Percentiles rank a stretch among this genome's conserved stretches.
These are phyloP conservation scores for Diaporthe sp. DNA, from an alignment of 2,329 filamentous ascomycete genomes.

Conservation along the genomic window DNA sequence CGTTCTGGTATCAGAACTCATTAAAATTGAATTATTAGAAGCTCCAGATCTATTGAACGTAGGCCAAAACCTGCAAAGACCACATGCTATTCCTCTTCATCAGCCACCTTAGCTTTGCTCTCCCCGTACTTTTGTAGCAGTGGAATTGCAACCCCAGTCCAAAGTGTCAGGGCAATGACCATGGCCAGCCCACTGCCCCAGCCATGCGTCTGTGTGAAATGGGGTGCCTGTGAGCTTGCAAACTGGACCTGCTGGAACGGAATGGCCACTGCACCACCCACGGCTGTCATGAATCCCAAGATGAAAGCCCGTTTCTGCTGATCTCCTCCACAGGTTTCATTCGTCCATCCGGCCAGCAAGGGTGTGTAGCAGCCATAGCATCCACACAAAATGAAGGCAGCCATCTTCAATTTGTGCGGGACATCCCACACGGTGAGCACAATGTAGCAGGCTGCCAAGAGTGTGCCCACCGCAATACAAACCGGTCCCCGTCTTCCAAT, in stretches of 20 bases:
- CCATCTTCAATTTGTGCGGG: conserved; percentile 53
- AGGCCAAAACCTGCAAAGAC: neutral
- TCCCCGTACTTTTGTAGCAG: conserved; percentile 44
- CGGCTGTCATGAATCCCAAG: conserved; percentile 54
- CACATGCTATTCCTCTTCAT: conserved; percentile 28
- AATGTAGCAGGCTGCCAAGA: conserved; percentile 54
- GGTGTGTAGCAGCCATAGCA: conserved; percentile 59
- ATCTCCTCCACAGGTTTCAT: conserved; percentile 57
- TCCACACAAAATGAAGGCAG: conserved; percentile 55
- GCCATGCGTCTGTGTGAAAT: conserved; percentile 52
- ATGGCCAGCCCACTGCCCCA: conserved; percentile 52
- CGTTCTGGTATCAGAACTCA: neutral
- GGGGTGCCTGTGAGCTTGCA: conserved; percentile 53
- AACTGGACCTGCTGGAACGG: conserved; percentile 56
- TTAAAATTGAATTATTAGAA: neutral
- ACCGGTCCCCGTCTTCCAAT: conserved; percentile 53
- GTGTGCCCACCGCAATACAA: conserved; percentile 52
- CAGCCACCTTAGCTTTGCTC: conserved; percentile 31
- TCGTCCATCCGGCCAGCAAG: conserved; percentile 56
- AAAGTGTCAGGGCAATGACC: conserved; percentile 51
- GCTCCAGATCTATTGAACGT: neutral
- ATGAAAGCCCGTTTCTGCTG: conserved; percentile 59
- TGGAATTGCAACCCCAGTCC: conserved; percentile 51
- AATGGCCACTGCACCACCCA: conserved; percentile 54
- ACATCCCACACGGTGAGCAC: conserved; percentile 55